Conservation (phyloP, 2,329 filamentous ascomycete genomes). For the Aureobasidium uvarum region DNA sequence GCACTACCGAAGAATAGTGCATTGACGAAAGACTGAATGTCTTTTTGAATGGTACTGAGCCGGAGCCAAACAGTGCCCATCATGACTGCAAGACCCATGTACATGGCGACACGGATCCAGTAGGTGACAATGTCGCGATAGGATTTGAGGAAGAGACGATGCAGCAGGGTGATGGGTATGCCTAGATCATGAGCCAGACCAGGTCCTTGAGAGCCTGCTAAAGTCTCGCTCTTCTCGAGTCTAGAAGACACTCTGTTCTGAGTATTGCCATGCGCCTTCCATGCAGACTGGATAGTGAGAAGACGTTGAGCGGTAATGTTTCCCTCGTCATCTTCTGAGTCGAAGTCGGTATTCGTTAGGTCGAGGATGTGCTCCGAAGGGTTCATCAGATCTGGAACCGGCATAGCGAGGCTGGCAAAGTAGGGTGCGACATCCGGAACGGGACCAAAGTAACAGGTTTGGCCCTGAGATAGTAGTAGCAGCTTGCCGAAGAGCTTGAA, state of each 20-base stretch:
- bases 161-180: slow-evolving; percentile 56
- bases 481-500: slow-evolving; percentile 76
- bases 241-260: neutral
- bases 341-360: slow-evolving; percentile 71
- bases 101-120: slow-evolving; percentile 77
- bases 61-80: slow-evolving; percentile 87
- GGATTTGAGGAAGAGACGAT: slow-evolving; percentile 76
- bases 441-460: slow-evolving; percentile 67
- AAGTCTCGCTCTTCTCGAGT: neutral
- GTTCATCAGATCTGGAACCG: slow-evolving; percentile 66
- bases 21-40: slow-evolving; percentile 77
- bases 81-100: slow-evolving; percentile 72
- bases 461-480: slow-evolving; percentile 66
- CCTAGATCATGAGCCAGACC: slow-evolving; percentile 10
- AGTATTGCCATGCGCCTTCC: neutral
- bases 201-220: neutral
- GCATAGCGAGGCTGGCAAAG: slow-evolving; percentile 58
- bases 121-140: slow-evolving; percentile 79
- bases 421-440: slow-evolving; percentile 55
- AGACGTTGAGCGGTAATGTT: neutral
- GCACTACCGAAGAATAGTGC: slow-evolving; percentile 59
- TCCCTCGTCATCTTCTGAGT: slow-evolving; percentile 41
- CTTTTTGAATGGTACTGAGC: slow-evolving; percentile 61
- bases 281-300: slow-evolving; percentile 36
- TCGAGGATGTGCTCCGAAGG: slow-evolving; percentile 76